Evolutionary conservation across 2,329 filamentous ascomycete species (phyloP), one percentile per base, ranked within the genome.

Genomic region (Fusarium heterosporum): DNA sequence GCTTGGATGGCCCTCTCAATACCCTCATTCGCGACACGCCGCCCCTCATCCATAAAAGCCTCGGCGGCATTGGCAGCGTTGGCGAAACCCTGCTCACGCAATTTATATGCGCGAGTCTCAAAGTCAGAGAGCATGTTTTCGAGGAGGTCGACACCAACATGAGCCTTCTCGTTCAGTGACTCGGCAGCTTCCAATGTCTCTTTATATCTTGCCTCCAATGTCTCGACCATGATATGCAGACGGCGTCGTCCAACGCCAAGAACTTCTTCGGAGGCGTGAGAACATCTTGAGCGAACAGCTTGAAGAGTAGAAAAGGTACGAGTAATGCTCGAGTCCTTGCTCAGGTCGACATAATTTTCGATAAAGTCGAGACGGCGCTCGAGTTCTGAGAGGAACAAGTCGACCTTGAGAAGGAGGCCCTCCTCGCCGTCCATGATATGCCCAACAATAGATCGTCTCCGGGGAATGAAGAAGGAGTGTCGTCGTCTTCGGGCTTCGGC

Each of bases 201-300:
- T 65, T 96, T 90, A 78, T 97, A 99, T 66, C 92, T 87, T 28
- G 86, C 85, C 78, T 99, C 96, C 14, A 99, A 83, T 1, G 93
- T 97, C 72, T 98, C 95, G 32, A 99, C 93, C 81, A 98, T 90
- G 59, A 98, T 88, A 67, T 93, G 91, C 61, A 96, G 89, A 62
- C 93, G 87, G 67, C 93, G 88, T 51, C 92, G 90, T 22, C 96
- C 94, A 36, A 92, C 92, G 56, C 93, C 96, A 70, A 98, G 88
- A 45, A 97, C 87, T 75, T 96, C 95, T 64, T 93, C 95, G 1
- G 94, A 96, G 19, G 95, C 93, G 67, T 94, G 89, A 38, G 93
- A 93, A 78, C 96, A 99, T 72, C 93, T 89, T 69, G 93, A 90
- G 63, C 94, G 89, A 26, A 99, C 94, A 9, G 93, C 89, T 74